These are phyloP conservation scores for Taphrina confusa DNA, from an alignment of 1,139 yeast species.

Conservation along the genomic window DNA sequence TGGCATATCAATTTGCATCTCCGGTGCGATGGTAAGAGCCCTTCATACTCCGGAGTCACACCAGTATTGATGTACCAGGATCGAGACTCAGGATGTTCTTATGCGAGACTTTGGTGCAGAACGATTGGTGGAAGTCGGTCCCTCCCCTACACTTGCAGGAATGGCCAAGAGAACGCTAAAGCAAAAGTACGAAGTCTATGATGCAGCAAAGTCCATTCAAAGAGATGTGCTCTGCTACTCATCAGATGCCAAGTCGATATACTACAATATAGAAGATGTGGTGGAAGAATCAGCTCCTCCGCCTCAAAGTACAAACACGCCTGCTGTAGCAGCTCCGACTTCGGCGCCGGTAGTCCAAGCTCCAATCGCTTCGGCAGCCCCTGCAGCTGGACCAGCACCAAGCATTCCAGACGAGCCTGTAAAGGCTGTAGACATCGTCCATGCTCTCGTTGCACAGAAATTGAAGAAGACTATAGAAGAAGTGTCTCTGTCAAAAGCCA, in stretches of 20 bases:
- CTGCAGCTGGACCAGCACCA: constrained; percentile 73
- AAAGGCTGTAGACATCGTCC: constrained; percentile 76
- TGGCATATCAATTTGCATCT: constrained; percentile 98
- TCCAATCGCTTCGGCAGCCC: constrained; percentile 61
- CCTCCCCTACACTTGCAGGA: constrained; percentile 97
- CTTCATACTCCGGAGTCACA: no score
- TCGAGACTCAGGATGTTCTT: constrained; percentile 97
- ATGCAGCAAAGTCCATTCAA: constrained; percentile 93
- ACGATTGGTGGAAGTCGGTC: constrained; percentile 97
- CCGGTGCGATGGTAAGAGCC: constrained; percentile 94
- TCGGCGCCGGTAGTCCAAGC: constrained; percentile 52
- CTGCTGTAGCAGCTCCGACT: constrained; percentile 48
- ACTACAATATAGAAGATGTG: constrained; percentile 87
- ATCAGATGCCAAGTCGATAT: constrained; percentile 92
- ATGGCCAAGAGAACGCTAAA: constrained; percentile 97
- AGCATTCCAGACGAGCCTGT: constrained; percentile 87
- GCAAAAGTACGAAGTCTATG: constrained; percentile 94
- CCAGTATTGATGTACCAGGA: constrained; percentile 43
- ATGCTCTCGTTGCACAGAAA: constrained; percentile 91
- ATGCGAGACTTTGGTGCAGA: constrained; percentile 84
- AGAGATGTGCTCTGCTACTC: constrained; percentile 96
- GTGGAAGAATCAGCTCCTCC: constrained; percentile 55
- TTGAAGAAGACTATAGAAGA: constrained; percentile 86
- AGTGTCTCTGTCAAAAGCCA: constrained; percentile 85
- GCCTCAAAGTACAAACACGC: constrained; percentile 49